Percentiles rank a stretch among this genome's conserved stretches.
Evolutionary conservation across 106 monocot genomes (phyloP).

Genomic region (Iris macrosiphon): DNA sequence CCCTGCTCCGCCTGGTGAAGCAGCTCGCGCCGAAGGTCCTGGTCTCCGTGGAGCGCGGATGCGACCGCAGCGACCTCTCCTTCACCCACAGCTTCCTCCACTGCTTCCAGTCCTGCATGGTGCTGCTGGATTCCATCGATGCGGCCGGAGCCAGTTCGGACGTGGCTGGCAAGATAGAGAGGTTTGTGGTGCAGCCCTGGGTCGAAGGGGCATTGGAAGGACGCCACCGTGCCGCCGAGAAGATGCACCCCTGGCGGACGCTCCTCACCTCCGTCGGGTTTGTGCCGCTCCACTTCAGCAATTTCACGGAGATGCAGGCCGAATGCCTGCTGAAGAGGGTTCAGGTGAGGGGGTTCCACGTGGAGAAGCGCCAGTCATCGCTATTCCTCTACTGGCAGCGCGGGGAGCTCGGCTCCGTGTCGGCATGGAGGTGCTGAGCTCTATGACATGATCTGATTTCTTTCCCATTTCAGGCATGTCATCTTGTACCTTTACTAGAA

Average conservation of each 20-base stretch:
- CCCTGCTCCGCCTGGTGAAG: conserved; percentile 58
- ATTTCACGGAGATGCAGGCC: conserved; percentile 83
- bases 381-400: conserved; percentile 76
- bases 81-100: conserved; percentile 65
- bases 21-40: conserved; percentile 73
- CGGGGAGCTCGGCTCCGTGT: conserved; percentile 65
- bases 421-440: conserved; percentile 83
- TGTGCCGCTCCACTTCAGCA: conserved; percentile 64
- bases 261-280: conserved; percentile 50
- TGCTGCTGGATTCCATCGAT: conserved; percentile 82
- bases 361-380: conserved; percentile 65
- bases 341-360: conserved; percentile 77
- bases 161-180: conserved; percentile 56
- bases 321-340: conserved; percentile 88
- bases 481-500: background rate
- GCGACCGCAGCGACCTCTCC: conserved; percentile 57
- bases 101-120: conserved; percentile 40
- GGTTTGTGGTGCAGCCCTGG: conserved; percentile 61
- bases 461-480: conserved; percentile 3
- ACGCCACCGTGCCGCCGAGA: conserved; percentile 28
- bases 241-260: conserved; percentile 45
- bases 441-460: background rate
- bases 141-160: conserved; percentile 51
- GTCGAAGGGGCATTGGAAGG: conserved; percentile 44
- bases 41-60: conserved; percentile 65